Evolutionary conservation across 2,329 filamentous ascomycete genomes (phyloP).

Genomic region (Aspergillus tanneri): DNA sequence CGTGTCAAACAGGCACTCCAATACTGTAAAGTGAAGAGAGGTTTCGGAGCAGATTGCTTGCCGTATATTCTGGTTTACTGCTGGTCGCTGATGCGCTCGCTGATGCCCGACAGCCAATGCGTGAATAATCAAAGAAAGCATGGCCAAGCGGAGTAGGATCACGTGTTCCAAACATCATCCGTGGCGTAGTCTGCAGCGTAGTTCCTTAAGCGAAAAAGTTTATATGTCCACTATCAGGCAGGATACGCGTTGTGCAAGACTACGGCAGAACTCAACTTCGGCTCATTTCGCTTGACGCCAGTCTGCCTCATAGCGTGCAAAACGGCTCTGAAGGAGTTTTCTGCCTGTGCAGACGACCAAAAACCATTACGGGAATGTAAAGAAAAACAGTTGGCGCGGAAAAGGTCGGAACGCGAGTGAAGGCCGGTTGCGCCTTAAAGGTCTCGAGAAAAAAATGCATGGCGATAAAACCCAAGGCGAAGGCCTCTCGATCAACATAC

Average conservation of each 20-base stretch:
- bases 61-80: conserved; percentile 6
- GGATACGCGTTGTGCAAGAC: conserved; percentile 47
- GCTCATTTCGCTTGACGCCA: conserved; percentile 31
- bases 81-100: conserved; percentile 55
- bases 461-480: conserved; percentile 71
- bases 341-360: conserved; percentile 33
- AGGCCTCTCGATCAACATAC: conserved; percentile 95
- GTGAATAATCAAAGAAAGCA: conserved; percentile 19
- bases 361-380: conserved; percentile 26
- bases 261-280: conserved; percentile 60
- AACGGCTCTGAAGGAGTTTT: conserved; percentile 36
- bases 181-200: conserved; percentile 33
- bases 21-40: background rate
- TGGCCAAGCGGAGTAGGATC: conserved; percentile 26
- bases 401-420: conserved; percentile 31
- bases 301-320: conserved; percentile 26
- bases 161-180: conserved; percentile 28
- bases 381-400: conserved; percentile 26
- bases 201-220: conserved; percentile 19
- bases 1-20: background rate
- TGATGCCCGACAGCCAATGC: conserved; percentile 40
- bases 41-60: background rate
- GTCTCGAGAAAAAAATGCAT: conserved; percentile 48
- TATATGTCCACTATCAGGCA: conserved; percentile 50
- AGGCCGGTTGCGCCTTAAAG: conserved; percentile 40